These are phyloP conservation scores for Carpinus fangiana DNA, from an alignment of 306 rosid genomes.

Conservation along the genomic window DNA sequence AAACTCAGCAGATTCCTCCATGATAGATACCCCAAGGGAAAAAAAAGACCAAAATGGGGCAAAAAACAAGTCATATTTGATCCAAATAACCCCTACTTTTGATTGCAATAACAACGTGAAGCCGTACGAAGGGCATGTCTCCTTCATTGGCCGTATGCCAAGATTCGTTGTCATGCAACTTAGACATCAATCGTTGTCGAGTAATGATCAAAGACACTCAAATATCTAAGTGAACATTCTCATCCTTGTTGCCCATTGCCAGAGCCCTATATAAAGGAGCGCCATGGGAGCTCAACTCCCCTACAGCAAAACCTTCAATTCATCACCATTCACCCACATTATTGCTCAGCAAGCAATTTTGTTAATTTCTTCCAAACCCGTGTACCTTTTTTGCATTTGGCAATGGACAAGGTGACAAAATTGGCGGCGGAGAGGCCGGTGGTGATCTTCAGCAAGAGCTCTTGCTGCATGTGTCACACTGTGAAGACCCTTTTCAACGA, in stretches of 20 bases:
- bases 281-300: constrained; percentile 14
- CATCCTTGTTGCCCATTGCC: constrained; percentile 22
- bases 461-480: constrained; percentile 87
- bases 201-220: constrained; percentile 43
- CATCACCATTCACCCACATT: not conserved
- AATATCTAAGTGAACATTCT: constrained; percentile 56
- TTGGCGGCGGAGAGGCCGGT: constrained; percentile 87
- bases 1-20: constrained; percentile 63
- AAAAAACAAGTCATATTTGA: not conserved
- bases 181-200: constrained; percentile 38
- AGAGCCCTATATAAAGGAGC: constrained; percentile 51
- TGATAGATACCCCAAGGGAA: constrained; percentile 44
- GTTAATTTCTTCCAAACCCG: not conserved
- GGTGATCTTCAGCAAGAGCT: constrained; percentile 91
- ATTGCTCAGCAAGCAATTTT: not conserved
- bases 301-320: constrained; percentile 33
- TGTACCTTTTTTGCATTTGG: not conserved
- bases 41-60: not conserved
- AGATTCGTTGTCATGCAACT: constrained; percentile 44
- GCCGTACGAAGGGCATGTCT: constrained; percentile 65
- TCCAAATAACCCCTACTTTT: not conserved
- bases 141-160: constrained; percentile 48
- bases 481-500: constrained; percentile 77
- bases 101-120: constrained; percentile 9
- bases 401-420: constrained; percentile 73